Conservation (phyloP, 2,329 filamentous ascomycete genomes). For the Pyrenophora teres region DNA sequence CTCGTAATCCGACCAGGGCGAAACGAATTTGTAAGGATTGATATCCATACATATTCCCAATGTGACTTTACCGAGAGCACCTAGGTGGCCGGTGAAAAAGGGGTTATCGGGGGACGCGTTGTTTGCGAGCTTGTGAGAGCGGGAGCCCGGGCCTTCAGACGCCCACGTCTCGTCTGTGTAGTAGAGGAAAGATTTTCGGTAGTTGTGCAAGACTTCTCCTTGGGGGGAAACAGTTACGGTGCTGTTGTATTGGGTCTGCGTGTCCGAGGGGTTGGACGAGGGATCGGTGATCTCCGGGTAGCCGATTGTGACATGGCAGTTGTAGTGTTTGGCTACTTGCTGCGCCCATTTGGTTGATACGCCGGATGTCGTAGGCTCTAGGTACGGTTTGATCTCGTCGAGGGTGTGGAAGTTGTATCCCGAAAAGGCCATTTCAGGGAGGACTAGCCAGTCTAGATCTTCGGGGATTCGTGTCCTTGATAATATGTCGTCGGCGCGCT, state of each 20-base stretch:
- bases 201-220: constrained; percentile 62
- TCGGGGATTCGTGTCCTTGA: constrained; percentile 50
- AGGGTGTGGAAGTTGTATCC: constrained; percentile 80
- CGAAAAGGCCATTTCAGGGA: constrained; percentile 79
- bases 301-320: constrained; percentile 71
- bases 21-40: constrained; percentile 66
- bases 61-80: constrained; percentile 44
- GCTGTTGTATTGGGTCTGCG: constrained; percentile 60
- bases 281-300: constrained; percentile 66
- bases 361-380: constrained; percentile 69
- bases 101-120: constrained; percentile 24
- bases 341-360: constrained; percentile 74
- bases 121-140: constrained; percentile 26
- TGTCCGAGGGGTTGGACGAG: constrained; percentile 19
- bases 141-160: constrained; percentile 51
- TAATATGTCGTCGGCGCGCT: constrained; percentile 68
- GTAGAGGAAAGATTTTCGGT: constrained; percentile 69
- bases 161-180: constrained; percentile 71
- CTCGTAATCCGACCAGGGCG: constrained; percentile 63
- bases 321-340: constrained; percentile 66
- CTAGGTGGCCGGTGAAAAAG: constrained; percentile 48
- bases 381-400: constrained; percentile 67
- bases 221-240: constrained; percentile 61
- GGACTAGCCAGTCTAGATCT: constrained; percentile 69
- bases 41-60: constrained; percentile 63